Base-by-base conservation (phyloP, 306 rosid species). In the Cicer judaicum region DNA sequence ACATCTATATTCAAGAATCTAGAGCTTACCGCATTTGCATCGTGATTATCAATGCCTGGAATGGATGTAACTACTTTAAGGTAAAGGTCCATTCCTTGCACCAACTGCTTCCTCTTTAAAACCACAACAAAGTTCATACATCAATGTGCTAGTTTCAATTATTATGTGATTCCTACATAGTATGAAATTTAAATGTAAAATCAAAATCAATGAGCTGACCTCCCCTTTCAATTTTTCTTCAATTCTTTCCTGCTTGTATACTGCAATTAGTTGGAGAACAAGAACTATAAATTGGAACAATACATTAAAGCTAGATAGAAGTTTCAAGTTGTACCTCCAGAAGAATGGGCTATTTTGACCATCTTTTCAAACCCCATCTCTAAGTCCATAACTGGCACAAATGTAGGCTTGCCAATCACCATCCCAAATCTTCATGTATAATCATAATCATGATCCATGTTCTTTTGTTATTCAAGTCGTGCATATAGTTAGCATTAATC, bases 281-380 rank as follows among this genome's bases (percentile, higher is more conserved):
- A 74, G 53, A 70, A 61, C 70, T 21, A 73, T 39, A 16, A 81
- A 41, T 68, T 63, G 59, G 73, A 81, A 56, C 19, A 44, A 60
- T 41, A 69, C 16, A 67, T 64, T 42, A 49, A 15, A 71, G 2
- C 60, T 67, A 74, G 74, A 41, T 66, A 19, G 16, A 68, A 36
- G 72, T 56, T 68, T 78, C 68, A 75, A 68, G 38, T 66, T 74
- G 50, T 83, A 89, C 98, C 96, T 68, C 98, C 98, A 72, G 84
- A 89, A 73, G 91, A 88, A 77, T 84, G 90, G 81, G 97, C 98
- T 65, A 93, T 91, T 84, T 90, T 91, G 7, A 89, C 87, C 55
- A 89, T 89, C 89, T 91, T 93, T 68, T 93, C 98, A 72, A 93
- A 91, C 13, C 98, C 98, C 98, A 93, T 93, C 75, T 93, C 97